phyloP scores from a whole-genome alignment of 2,329 filamentous ascomycete genomes.

The Catunica adiposa region DNA sequence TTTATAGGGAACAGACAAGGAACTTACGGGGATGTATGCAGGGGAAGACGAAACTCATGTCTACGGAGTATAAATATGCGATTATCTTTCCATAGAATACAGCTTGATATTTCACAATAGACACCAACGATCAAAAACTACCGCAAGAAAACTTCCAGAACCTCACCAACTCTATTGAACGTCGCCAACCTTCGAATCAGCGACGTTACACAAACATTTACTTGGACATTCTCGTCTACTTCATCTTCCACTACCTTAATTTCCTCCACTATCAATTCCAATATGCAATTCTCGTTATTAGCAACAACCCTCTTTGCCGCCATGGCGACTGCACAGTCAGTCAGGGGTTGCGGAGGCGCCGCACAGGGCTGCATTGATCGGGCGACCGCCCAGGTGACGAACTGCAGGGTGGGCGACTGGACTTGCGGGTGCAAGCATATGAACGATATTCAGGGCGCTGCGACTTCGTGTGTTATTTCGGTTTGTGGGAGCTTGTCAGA shows the following conservation, averaged over 20 bases:
- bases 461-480: background rate
- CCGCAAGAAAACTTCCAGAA: too few species aligned
- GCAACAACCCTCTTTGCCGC: conserved; percentile 5
- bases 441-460: conserved; percentile 1
- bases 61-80: too few species aligned
- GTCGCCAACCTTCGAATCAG: background rate
- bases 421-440: conserved; percentile 7
- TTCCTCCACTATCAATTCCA: background rate
- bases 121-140: too few species aligned
- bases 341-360: conserved; percentile 1
- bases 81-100: too few species aligned
- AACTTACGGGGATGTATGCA: too few species aligned
- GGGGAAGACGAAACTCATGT: too few species aligned
- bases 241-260: too few species aligned
- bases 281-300: conserved; percentile 3
- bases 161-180: too few species aligned
- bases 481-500: background rate
- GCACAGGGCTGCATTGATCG: conserved; percentile 9
- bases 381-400: background rate
- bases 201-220: too few species aligned
- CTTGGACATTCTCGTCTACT: too few species aligned
- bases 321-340: background rate
- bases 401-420: conserved; percentile 4
- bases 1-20: too few species aligned
- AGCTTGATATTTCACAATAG: too few species aligned